Conservation (phyloP, 1,284 basidiomycete species). For the Cyathus olla region DNA sequence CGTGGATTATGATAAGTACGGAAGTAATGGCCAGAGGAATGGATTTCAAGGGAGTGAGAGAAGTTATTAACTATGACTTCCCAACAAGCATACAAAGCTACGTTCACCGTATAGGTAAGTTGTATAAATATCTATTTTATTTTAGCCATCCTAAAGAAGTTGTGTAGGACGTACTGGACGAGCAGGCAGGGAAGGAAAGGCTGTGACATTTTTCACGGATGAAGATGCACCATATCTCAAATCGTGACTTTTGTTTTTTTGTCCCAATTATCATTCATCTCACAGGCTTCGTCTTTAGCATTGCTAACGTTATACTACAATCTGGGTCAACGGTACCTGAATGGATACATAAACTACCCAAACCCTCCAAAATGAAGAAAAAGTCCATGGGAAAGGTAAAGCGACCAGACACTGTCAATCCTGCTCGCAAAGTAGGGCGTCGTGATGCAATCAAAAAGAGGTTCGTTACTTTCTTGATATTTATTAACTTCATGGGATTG, state of each 20-base stretch:
- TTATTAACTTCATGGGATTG: conserved; percentile 3
- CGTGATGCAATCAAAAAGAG: conserved; percentile 81
- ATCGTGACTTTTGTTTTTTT: conserved; percentile 78
- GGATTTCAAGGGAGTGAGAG: conserved; percentile 95
- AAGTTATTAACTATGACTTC: conserved; percentile 98
- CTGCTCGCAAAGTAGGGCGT: conserved; percentile 78
- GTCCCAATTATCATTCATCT: no score
- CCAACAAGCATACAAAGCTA: conserved; percentile 95
- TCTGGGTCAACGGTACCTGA: conserved; percentile 91
- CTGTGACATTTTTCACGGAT: conserved; percentile 96
- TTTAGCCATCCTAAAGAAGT: not conserved
- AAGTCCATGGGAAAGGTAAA: conserved; percentile 88
- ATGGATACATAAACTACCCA: conserved; percentile 90
- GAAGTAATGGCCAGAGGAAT: conserved; percentile 98
- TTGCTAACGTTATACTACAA: conserved; percentile 94
- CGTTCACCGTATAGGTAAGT: conserved; percentile 90
- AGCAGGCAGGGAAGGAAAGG: conserved; percentile 91
- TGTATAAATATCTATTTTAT: not conserved
- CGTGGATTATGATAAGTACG: conserved; percentile 94
- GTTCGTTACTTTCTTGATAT: conserved; percentile 46
- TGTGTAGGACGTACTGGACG: conserved; percentile 88
- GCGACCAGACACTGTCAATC: conserved; percentile 81
- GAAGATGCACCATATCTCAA: conserved; percentile 94
- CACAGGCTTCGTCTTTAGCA: conserved; percentile 56
- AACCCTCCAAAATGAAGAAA: conserved; percentile 90